Base-by-base conservation (phyloP, 1,284 basidiomycete genomes). In the Takashimella koratensis region DNA sequence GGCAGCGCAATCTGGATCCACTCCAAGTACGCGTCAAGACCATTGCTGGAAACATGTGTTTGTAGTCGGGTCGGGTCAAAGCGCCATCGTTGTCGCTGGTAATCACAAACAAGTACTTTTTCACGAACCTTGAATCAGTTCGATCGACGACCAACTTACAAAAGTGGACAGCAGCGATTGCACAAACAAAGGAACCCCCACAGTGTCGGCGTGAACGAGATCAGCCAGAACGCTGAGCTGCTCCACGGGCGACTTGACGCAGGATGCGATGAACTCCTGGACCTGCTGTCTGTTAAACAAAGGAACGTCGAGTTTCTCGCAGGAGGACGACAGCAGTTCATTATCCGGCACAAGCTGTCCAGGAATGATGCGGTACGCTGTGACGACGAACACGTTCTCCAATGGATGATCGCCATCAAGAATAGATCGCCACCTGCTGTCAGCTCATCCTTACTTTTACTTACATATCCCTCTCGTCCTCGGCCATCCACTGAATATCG, bases 401-500 rank as follows among this genome's bases (percentile, higher is more conserved):
- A n/a, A n/a, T n/a, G 64, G 55, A 2, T 50, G 23, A 3, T 49
- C 22, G 16, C 56, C 57, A 10, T 59, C 55, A 8, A 71, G 53
- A 8, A 64, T 43, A 26, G 54, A 39, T 13, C 57, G 48, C 65
- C 58, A 67, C 36, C 55, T 60, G 47, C 1, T 27, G 42, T 40
- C 21, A 57, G n/a, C 40, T 25, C 41, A 26, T 13, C 42, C 5
- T 16, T 19, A 20, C 5, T 3, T n/a, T 40, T 26, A 52, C 60
- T 56, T 57, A 69, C 43, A 70, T 50, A 2, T 60, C 56, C 2
- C 63, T 47, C 45, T 74, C 70, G 16, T 67, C 66, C 2, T 50
- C 42, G 0, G 63, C 54, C 22, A 71, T 56, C 71, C 73, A 75
- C 47, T 76, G 73, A 3, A 64, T 59, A 48, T 76, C 72, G 56